phyloP scores from a whole-genome alignment of 768 basidiomycete species.

The Fibroporia radiculosa region DNA sequence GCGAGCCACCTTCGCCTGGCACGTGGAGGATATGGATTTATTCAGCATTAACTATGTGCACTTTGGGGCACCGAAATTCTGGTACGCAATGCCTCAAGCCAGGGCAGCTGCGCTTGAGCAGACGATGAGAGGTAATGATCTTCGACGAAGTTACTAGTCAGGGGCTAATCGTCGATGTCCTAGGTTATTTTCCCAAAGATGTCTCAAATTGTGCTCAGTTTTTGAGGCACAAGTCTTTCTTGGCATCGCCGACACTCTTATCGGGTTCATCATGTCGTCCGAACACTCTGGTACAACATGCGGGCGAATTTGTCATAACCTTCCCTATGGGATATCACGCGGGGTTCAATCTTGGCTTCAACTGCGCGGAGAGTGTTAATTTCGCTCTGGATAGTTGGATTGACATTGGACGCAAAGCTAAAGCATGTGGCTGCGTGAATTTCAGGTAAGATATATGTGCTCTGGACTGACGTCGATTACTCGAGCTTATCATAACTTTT shows the following conservation, averaged over 20 bases:
- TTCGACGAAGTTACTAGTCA: not conserved
- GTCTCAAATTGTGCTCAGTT: slow-evolving; percentile 85
- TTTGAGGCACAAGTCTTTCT: slow-evolving; percentile 92
- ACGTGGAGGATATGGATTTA: slow-evolving; percentile 99
- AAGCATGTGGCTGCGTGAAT: slow-evolving; percentile 63
- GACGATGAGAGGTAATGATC: slow-evolving; percentile 69
- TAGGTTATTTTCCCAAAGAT: slow-evolving; percentile 88
- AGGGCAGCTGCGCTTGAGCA: slow-evolving; percentile 78
- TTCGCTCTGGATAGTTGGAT: slow-evolving; percentile 95
- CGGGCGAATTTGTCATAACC: slow-evolving; percentile 95
- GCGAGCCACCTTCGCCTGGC: slow-evolving; percentile 98
- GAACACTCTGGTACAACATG: slow-evolving; percentile 84
- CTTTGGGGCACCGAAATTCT: slow-evolving; percentile 94
- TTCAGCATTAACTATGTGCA: slow-evolving; percentile 99
- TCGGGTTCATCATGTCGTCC: slow-evolving; percentile 74
- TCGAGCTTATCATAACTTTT: not conserved
- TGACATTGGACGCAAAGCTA: slow-evolving; percentile 77
- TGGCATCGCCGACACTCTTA: slow-evolving; percentile 81
- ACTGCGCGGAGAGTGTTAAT: slow-evolving; percentile 96
- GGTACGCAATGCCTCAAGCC: slow-evolving; percentile 93
- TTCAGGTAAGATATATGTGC: slow-evolving; percentile 47
- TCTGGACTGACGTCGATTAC: not conserved
- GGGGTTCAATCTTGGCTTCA: slow-evolving; percentile 93
- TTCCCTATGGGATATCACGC: slow-evolving; percentile 94
- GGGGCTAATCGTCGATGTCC: not conserved